A percentile compares a stretch with the other conserved stretches of the same genome.
phyloP scores from a whole-genome alignment of 306 rosid genomes.

The Quillaja saponaria region DNA sequence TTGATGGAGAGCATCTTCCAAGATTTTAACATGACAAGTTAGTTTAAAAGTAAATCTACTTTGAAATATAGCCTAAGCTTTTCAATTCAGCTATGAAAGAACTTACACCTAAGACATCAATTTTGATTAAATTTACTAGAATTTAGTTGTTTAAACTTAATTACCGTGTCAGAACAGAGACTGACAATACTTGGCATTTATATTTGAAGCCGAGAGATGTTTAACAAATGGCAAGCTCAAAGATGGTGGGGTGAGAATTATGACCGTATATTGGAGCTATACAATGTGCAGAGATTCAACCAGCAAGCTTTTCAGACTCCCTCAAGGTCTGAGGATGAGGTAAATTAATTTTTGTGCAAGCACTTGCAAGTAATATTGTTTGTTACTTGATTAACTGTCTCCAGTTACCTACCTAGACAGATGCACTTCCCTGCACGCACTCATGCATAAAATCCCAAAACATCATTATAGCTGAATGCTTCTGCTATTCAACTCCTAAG shows the following conservation, averaged over 20 bases:
- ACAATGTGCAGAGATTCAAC: slow-evolving; percentile 80
- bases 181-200: slow-evolving; percentile 34
- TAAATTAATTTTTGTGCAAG: slow-evolving; percentile 26
- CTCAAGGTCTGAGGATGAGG: slow-evolving; percentile 82
- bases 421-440: no score
- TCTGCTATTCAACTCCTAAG: no score
- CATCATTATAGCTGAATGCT: no score
- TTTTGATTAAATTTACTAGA: slow-evolving; percentile 11
- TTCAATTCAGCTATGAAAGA: background rate
- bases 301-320: slow-evolving; percentile 74
- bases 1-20: background rate
- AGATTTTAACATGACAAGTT: no score
- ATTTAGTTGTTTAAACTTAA: slow-evolving; percentile 28
- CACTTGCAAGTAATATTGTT: background rate
- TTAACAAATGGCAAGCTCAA: slow-evolving; percentile 85
- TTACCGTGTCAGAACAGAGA: slow-evolving; percentile 26
- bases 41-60: background rate
- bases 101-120: slow-evolving; percentile 12
- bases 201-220: slow-evolving; percentile 86
- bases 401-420: no score
- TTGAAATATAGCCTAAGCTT: background rate
- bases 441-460: no score
- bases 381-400: no score
- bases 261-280: slow-evolving; percentile 88
- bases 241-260: slow-evolving; percentile 97